Evolutionary conservation across 805 yeast genomes (phyloP).

Genomic region (Candida alai): DNA sequence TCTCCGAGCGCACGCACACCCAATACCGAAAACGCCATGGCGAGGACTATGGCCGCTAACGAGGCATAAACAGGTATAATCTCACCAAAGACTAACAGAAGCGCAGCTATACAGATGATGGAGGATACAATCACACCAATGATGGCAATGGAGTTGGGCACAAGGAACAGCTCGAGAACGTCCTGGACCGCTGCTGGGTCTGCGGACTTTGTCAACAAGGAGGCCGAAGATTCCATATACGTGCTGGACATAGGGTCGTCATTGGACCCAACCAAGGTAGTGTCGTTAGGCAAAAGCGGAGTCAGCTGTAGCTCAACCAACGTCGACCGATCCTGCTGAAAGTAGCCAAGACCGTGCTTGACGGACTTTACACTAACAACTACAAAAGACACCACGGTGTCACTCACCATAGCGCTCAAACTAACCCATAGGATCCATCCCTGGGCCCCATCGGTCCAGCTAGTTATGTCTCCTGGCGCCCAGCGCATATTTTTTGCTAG

Average conservation of each 20-base stretch:
- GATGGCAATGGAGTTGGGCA: conserved; percentile 46
- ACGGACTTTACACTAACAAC: conserved; percentile 53
- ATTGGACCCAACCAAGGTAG: conserved; percentile 2
- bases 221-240: background rate
- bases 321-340: background rate
- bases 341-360: background rate
- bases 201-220: background rate
- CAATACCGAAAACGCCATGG: conserved; percentile 73
- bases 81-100: conserved; percentile 65
- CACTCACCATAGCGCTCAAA: conserved; percentile 90
- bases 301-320: background rate
- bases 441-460: conserved; percentile 91
- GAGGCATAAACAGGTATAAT: conserved; percentile 71
- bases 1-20: conserved; percentile 96
- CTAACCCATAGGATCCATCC: conserved; percentile 98
- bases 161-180: conserved; percentile 36
- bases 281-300: conserved; percentile 4
- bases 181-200: background rate
- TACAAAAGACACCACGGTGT: conserved; percentile 75
- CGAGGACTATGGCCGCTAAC: conserved; percentile 64
- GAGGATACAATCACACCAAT: conserved; percentile 66
- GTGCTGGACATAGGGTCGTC: conserved; percentile 7
- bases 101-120: conserved; percentile 59
- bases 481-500: conserved; percentile 64
- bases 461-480: conserved; percentile 88